Conservation (phyloP, 306 rosid species). For the Castanea crenata region DNA sequence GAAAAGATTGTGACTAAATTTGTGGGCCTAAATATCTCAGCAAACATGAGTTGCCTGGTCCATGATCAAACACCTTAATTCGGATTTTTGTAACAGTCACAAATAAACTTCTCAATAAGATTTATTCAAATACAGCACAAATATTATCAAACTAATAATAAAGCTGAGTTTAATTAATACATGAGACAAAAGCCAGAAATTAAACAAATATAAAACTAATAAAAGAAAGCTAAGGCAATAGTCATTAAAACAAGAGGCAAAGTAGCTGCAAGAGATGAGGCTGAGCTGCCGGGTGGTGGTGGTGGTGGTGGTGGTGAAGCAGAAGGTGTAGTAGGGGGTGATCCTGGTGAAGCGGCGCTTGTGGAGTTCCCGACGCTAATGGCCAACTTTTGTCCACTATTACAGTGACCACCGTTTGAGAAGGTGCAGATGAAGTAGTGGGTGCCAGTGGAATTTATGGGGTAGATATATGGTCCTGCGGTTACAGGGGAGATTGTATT, state of each 20-base stretch:
- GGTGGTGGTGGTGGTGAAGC: slow-evolving; percentile 2
- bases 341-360: too few relatives aligned
- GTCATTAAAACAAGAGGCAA: slow-evolving; percentile 17
- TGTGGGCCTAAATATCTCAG: too few relatives aligned
- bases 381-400: slow-evolving; percentile 47
- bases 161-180: not conserved
- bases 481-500: not conserved
- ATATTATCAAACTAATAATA: not conserved
- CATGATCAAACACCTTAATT: too few relatives aligned
- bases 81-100: too few relatives aligned
- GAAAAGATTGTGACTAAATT: too few relatives aligned
- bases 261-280: slow-evolving; percentile 18
- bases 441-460: not conserved
- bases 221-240: slow-evolving; percentile 11
- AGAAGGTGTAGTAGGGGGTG: too few relatives aligned
- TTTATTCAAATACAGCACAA: not conserved
- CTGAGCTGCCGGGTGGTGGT: slow-evolving; percentile 26
- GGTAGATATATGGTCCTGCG: slow-evolving; percentile 23
- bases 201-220: slow-evolving; percentile 9
- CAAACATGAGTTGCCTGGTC: too few relatives aligned
- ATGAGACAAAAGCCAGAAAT: not conserved
- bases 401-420: slow-evolving; percentile 32
- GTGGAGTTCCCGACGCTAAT: slow-evolving; percentile 24
- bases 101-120: too few relatives aligned
- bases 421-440: slow-evolving; percentile 37